These are phyloP conservation scores for Penicillium sp. DNA, from an alignment of 2,329 filamentous ascomycete genomes.

Conservation along the genomic window DNA sequence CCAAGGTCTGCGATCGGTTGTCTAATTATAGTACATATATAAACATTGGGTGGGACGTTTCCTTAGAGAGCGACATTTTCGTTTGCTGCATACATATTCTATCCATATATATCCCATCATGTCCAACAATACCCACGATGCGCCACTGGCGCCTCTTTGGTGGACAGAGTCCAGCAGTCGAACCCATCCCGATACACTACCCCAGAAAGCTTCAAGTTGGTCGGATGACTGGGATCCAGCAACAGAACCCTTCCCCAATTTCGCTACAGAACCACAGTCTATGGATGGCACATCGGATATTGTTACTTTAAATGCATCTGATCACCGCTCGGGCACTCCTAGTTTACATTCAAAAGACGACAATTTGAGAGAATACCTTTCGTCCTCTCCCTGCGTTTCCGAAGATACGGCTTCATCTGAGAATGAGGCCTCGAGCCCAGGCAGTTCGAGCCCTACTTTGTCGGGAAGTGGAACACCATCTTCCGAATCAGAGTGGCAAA, in stretches of 20 bases:
- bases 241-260: conserved; percentile 10
- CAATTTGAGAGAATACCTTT: neutral
- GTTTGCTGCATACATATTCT: neutral
- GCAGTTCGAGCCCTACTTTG: neutral
- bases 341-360: neutral
- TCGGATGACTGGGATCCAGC: conserved; percentile 1
- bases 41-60: neutral
- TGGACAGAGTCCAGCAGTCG: neutral
- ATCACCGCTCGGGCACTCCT: neutral
- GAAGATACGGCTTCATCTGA: conserved; percentile 10
- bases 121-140: neutral
- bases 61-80: neutral
- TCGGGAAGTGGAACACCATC: conserved; percentile 4
- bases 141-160: conserved; percentile 3
- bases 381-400: conserved; percentile 9
- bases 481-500: conserved; percentile 9
- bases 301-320: conserved; percentile 2
- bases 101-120: neutral
- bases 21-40: neutral
- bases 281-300: neutral
- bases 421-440: conserved; percentile 8
- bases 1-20: neutral
- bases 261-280: neutral
- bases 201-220: conserved; percentile 8
- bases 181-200: neutral